Evolutionary conservation across 805 yeast species (phyloP), one percentile per base, ranked within the genome.

Genomic region (Candida lessepsii): DNA sequence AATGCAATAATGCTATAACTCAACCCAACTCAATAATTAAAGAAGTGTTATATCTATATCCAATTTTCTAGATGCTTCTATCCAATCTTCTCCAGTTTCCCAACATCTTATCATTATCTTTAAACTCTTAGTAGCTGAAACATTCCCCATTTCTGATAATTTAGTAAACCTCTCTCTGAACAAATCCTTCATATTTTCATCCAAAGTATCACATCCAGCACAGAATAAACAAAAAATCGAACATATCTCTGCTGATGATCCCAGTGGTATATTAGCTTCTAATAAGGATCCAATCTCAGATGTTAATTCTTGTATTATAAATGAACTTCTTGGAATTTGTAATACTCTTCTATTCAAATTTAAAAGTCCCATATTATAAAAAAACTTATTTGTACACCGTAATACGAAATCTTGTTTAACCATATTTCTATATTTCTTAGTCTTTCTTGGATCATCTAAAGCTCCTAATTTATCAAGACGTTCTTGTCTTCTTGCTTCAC

Each of bases 281-380:
- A 74, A 47, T 2, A 71, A 49, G 4, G 48, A 47, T 2, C 68
- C 65, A 44, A 76, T 67, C 11, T 65, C 67, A 7, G 48, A 41
- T 15, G 76, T 75, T 27, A 76, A 47, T 7, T 71, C 67, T 48
- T 76, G 83, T 10, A 81, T 73, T 2, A 73, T 41, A 1, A 54
- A 50, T 21, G 81, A 75, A 8, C 54, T 53, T 16, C 72, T 50
- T 0, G 81, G 78, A 2, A 78, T 50, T 19, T 55, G 50, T 13
- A 81, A 57, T 1, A 78, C 83, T 13, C 87, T 60, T 21, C 85
- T 60, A 48, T 78, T 78, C 8, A 81, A 53, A 45, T 78, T 81
- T 21, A 81, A 63, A 18, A 80, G 53, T 0, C 81, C 82, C 56
- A 76, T 70, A 39, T 70, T 63, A 47, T 73, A 71, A 51, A 75